Percentiles rank a stretch among this genome's conserved stretches.
Evolutionary conservation across 1,284 basidiomycete species (phyloP).

Genomic region (Cryptococcus sp.): DNA sequence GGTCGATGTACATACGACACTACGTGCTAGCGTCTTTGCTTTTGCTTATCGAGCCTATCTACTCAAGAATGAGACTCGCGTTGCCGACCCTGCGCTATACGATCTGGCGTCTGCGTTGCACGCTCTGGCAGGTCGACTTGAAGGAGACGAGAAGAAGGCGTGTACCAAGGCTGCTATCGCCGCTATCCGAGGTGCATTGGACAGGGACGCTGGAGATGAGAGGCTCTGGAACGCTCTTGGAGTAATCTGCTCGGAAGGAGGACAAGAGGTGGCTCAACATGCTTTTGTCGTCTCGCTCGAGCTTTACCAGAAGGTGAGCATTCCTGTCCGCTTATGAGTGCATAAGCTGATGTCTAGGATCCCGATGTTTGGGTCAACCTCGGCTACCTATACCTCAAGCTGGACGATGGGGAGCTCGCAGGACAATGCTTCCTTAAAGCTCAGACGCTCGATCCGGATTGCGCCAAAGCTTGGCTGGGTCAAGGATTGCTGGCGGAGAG

Average conservation of each 20-base stretch:
- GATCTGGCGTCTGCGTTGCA: slow-evolving; percentile 71
- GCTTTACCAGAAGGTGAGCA: slow-evolving; percentile 64
- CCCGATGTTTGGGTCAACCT: slow-evolving; percentile 79
- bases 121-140: slow-evolving; percentile 46
- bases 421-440: slow-evolving; percentile 81
- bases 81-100: slow-evolving; percentile 60
- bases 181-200: slow-evolving; percentile 68
- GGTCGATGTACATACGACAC: slow-evolving; percentile 39
- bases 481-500: slow-evolving; percentile 74
- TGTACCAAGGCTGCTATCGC: slow-evolving; percentile 56
- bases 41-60: slow-evolving; percentile 70
- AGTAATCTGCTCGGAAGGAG: slow-evolving; percentile 34
- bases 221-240: slow-evolving; percentile 64
- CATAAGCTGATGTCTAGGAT: slow-evolving; percentile 52
- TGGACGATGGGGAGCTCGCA: slow-evolving; percentile 76
- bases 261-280: slow-evolving; percentile 64
- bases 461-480: slow-evolving; percentile 85
- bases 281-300: slow-evolving; percentile 87
- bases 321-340: slow-evolving; percentile 2
- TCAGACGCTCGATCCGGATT: slow-evolving; percentile 88
- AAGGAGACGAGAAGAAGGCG: slow-evolving; percentile 37
- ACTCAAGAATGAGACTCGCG: slow-evolving; percentile 56
- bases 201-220: slow-evolving; percentile 66
- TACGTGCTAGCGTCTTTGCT: slow-evolving; percentile 60
- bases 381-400: slow-evolving; percentile 80